Evolutionary conservation across 345 rosid genomes (phyloP), one percentile per base, ranked within the genome.

Genomic region (Noccaea caerulescens): DNA sequence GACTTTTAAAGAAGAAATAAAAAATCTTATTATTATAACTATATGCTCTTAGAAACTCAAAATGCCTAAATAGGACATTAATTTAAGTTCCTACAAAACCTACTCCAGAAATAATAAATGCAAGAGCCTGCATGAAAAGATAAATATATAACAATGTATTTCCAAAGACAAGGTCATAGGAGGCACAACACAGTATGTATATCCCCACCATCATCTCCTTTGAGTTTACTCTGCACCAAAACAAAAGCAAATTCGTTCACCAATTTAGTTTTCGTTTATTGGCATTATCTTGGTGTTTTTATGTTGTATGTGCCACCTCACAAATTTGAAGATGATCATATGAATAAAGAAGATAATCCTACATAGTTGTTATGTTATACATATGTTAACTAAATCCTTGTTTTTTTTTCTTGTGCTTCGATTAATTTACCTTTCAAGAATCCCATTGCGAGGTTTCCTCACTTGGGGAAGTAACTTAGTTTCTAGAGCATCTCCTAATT

Each of bases 401-500:
- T 49, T 9, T 47, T 0, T 8, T 33, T 14, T 1, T 11, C 2
- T 60, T 36, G 20, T n/a, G 7, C 1, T 5, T 63, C 33, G 18
- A 33, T 37, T 12, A 33, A 7, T 3, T 12, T 77, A 93, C 97
- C 96, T 84, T 63, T 93, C 77, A 42, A 86, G 84, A 5, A 86
- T 46, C 58, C 73, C 77, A 46, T 86, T 61, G 7, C 78, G 81
- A 36, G 80, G 83, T 72, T 80, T 87, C 68, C 33, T 81, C 33
- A 76, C 74, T 82, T 76, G 72, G 12, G 9, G 82, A 82, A 34
- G 47, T 20, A 72, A 65, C 56, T 83, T 86, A 43, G 78, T 66
- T 69, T 84, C 79, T 55, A 86, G 73, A 53, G 82, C 96, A 63
- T 90, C 96, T 8, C 98, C 98, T 51, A 91, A 71, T 55, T 93